phyloP scores from a whole-genome alignment of 768 basidiomycete species.

The Auricularia sp. region DNA sequence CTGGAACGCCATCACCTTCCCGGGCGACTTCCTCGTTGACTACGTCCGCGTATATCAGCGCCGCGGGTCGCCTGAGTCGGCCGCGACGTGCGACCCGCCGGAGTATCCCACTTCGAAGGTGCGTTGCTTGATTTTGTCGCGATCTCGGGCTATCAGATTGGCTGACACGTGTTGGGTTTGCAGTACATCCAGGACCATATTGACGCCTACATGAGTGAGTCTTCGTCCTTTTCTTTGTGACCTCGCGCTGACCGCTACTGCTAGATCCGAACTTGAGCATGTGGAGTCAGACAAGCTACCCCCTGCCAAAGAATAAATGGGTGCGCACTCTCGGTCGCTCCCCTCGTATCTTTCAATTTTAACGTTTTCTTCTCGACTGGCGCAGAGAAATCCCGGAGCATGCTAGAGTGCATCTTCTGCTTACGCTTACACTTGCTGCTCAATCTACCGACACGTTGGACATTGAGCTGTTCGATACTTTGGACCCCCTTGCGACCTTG shows the following conservation, averaged over 20 bases:
- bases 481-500: too few relatives aligned
- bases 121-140: too few relatives aligned
- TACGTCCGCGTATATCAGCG: slow-evolving; percentile 34
- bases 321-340: neutral
- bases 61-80: slow-evolving; percentile 20
- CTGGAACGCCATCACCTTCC: slow-evolving; percentile 21
- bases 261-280: slow-evolving; percentile 19
- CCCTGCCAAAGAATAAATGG: slow-evolving; percentile 17
- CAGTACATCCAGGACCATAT: slow-evolving; percentile 20
- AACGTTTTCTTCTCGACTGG: too few relatives aligned
- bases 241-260: too few relatives aligned
- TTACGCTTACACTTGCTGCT: neutral
- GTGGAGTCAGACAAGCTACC: slow-evolving; percentile 20
- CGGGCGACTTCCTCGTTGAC: slow-evolving; percentile 28
- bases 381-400: neutral
- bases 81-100: slow-evolving; percentile 25
- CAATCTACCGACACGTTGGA: too few relatives aligned
- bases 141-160: too few relatives aligned
- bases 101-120: slow-evolving; percentile 20
- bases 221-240: too few relatives aligned
- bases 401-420: neutral
- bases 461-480: too few relatives aligned
- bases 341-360: too few relatives aligned
- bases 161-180: too few relatives aligned
- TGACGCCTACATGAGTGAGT: slow-evolving; percentile 17